A percentile compares a stretch with the other conserved stretches of the same genome.
These are phyloP conservation scores for Eruca vesicaria DNA, from an alignment of 441 rosid genomes.

Conservation along the genomic window DNA sequence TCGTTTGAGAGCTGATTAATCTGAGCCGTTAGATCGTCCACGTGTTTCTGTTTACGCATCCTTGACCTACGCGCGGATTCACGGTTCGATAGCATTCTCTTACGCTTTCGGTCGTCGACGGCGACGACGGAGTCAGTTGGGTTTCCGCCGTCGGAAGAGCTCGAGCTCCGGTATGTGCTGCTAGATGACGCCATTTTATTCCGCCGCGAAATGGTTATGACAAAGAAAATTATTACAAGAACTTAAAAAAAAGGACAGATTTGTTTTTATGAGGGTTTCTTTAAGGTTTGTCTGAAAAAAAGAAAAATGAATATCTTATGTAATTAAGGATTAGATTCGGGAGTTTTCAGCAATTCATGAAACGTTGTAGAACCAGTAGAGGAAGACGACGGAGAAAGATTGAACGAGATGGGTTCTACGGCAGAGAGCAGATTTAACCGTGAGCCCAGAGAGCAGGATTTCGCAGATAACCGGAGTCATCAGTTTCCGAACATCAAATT, in stretches of 20 bases:
- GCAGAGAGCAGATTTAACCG: constrained; percentile 46
- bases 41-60: constrained; percentile 55
- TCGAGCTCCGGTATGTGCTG: constrained; percentile 36
- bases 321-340: constrained; percentile 1
- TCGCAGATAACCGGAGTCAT: constrained; percentile 58
- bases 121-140: constrained; percentile 10
- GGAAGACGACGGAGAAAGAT: constrained; percentile 63
- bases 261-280: background rate
- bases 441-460: constrained; percentile 51
- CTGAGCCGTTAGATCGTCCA: constrained; percentile 43
- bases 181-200: constrained; percentile 47
- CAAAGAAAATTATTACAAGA: background rate
- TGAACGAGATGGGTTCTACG: constrained; percentile 60
- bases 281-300: constrained; percentile 11
- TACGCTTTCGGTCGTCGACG: constrained; percentile 47
- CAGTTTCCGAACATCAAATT: constrained; percentile 35
- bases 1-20: constrained; percentile 33
- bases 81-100: constrained; percentile 51
- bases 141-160: constrained; percentile 39
- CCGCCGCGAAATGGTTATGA: background rate
- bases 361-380: constrained; percentile 62
- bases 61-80: constrained; percentile 63
- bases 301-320: background rate
- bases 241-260: constrained; percentile 27
- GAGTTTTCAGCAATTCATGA: constrained; percentile 40